Evolutionary conservation across 345 rosid genomes (phyloP).

Genomic region (Raphanus sativus): DNA sequence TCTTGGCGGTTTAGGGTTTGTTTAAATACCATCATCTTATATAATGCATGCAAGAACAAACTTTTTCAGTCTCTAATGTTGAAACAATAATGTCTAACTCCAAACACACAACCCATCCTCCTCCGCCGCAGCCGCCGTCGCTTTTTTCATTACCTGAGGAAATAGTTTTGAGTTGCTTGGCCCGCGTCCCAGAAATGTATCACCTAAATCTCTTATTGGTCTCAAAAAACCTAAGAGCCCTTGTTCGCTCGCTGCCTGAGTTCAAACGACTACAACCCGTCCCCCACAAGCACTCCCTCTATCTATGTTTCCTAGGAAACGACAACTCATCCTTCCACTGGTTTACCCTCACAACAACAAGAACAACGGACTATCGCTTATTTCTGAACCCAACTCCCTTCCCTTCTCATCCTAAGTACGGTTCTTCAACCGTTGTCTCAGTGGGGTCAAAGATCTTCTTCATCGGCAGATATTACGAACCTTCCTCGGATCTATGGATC

Average conservation of each 20-base stretch:
- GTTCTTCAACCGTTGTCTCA: neutral
- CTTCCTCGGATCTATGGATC: neutral
- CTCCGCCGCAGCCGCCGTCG: neutral
- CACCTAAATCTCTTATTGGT: neutral
- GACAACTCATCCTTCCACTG: neutral
- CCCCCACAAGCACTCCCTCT: neutral
- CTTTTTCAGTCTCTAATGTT: too few relatives aligned
- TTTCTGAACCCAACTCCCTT: neutral
- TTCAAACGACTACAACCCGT: neutral
- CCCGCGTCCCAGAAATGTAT: neutral
- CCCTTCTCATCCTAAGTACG: neutral
- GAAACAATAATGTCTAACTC: neutral
- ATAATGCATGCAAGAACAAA: neutral
- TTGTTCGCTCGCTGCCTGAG: neutral
- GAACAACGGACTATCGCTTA: neutral
- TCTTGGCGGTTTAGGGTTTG: neutral
- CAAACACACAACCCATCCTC: neutral
- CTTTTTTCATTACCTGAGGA: neutral
- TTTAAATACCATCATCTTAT: neutral
- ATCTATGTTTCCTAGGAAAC: neutral
- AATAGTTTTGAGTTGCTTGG: neutral
- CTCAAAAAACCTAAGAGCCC: neutral
- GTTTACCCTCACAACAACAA: neutral
- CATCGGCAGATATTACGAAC: neutral
- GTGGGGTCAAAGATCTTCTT: neutral